Conservation (phyloP, 2,329 filamentous ascomycete genomes). For the Dactylellina sp. region DNA sequence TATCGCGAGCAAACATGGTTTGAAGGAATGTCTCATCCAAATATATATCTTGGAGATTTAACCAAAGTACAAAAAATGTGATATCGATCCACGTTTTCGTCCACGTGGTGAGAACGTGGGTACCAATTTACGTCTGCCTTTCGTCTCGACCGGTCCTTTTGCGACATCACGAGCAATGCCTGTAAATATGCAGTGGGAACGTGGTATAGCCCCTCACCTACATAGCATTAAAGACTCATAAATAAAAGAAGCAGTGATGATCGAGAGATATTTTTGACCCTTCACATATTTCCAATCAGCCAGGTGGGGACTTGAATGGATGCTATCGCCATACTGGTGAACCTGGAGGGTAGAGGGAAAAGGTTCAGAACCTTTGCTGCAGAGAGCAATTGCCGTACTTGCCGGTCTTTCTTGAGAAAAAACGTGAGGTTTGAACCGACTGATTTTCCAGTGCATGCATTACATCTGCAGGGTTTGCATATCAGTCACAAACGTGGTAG, state of each 20-base stretch:
- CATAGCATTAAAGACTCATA: conserved; percentile 1
- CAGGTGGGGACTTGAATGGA: conserved; percentile 13
- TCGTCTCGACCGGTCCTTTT: conserved; percentile 38
- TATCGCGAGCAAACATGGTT: too few species aligned
- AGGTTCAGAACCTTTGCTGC: conserved; percentile 1
- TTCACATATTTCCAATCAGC: conserved; percentile 13
- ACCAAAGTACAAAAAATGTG: too few species aligned
- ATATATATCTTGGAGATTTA: too few species aligned
- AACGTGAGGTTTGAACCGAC: not conserved
- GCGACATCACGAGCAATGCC: not conserved
- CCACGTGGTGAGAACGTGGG: conserved; percentile 46
- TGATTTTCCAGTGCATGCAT: not conserved
- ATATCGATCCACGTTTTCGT: conserved; percentile 17
- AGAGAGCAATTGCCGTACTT: not conserved
- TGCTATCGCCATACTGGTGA: not conserved
- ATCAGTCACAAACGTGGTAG: conserved; percentile 49
- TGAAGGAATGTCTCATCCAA: too few species aligned
- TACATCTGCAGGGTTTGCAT: conserved; percentile 17
- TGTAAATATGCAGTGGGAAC: not conserved
- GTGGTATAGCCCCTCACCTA: not conserved
- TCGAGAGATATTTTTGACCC: conserved; percentile 6
- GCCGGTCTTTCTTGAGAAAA: not conserved
- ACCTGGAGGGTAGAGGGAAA: not conserved
- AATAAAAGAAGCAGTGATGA: conserved; percentile 34
- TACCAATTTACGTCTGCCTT: conserved; percentile 1